These are phyloP conservation scores for Nelumbo lutea DNA, from an alignment of 164 flowering plant genomes.

Conservation along the genomic window DNA sequence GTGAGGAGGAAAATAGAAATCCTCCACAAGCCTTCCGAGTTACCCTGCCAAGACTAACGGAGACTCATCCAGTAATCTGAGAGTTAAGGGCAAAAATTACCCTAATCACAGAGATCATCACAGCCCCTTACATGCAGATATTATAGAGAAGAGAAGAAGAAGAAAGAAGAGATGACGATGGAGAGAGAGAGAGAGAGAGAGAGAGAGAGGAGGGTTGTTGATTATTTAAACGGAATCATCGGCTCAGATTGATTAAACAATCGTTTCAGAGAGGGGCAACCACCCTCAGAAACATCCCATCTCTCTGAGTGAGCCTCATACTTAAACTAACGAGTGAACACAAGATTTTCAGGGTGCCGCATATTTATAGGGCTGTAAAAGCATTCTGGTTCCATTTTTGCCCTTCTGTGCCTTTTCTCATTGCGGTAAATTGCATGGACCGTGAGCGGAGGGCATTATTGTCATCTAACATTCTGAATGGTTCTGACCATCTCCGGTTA, in stretches of 20 bases:
- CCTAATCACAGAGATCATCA: not conserved
- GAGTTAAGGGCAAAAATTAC: no score
- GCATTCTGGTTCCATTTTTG: not conserved
- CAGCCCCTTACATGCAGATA: not conserved
- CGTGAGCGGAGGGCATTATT: no score
- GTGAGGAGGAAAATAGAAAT: not conserved
- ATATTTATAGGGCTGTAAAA: not conserved
- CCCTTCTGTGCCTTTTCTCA: no score
- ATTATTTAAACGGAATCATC: conserved; percentile 11
- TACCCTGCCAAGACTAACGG: conserved; percentile 5
- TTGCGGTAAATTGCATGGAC: no score
- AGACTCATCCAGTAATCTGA: not conserved
- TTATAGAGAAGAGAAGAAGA: not conserved
- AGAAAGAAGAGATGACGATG: no score
- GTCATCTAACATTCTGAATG: no score
- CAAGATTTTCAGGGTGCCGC: not conserved
- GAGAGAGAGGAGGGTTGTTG: not conserved
- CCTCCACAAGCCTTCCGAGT: conserved; percentile 5
- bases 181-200: conserved; percentile 10
- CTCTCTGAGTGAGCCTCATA: conserved; percentile 11
- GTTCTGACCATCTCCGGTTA: no score
- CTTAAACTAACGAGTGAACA: not conserved
- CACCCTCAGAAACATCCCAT: conserved; percentile 17
- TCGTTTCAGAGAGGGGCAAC: conserved; percentile 20
- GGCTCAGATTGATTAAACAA: conserved; percentile 17